Base-by-base conservation (phyloP, 164 flowering plant genomes). In the Macadamia tetraphylla region DNA sequence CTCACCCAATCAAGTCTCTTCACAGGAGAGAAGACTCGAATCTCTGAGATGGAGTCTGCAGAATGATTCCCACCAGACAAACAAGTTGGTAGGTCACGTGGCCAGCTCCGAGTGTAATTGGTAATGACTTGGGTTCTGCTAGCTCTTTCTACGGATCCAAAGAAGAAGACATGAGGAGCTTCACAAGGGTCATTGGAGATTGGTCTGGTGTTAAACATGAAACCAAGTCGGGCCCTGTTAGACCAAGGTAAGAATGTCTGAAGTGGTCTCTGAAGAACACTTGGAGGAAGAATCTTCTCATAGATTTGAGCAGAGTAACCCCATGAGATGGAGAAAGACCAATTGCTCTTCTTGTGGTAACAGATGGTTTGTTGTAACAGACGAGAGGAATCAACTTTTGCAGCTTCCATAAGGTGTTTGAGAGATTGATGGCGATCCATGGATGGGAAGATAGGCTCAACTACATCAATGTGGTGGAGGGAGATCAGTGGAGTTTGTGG, bases 311-410 rank as follows among this genome's bases (percentile, higher is more conserved):
- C 78, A 0, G 86, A 81, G 73, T 88, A 91, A 18, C 94, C 94
- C 91, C 92, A 91, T 7, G 97, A 85, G 31, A 89, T 65, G 0
- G 94, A 87, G 71, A 87, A 65, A 3, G 87, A 62, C 94, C 97
- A 88, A 77, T 83, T 87, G 59, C 5, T 75, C n/a, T 62, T 67
- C 55, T 76, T 79, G 78, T 86, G 75, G 64, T 87, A 82, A 83
- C 92, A 90, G 9, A 90, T 77, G 40, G 81, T 71, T 74, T 88
- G 97, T 65, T 90, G 94, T 1, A 88, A 67, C 0, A 85, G 72
- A 5, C 89, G 78, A 4, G 87, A 76, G 0, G 80, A 71, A 43
- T 86, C 89, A 0, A 48, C 58, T 48, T 72, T 67, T 1, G 84
- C 81, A 0, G 86, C 81, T 67, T 77, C 67, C 83, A 86, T 82